phyloP scores from a whole-genome alignment of 306 rosid genomes.

The Cicer chorassanicum region DNA sequence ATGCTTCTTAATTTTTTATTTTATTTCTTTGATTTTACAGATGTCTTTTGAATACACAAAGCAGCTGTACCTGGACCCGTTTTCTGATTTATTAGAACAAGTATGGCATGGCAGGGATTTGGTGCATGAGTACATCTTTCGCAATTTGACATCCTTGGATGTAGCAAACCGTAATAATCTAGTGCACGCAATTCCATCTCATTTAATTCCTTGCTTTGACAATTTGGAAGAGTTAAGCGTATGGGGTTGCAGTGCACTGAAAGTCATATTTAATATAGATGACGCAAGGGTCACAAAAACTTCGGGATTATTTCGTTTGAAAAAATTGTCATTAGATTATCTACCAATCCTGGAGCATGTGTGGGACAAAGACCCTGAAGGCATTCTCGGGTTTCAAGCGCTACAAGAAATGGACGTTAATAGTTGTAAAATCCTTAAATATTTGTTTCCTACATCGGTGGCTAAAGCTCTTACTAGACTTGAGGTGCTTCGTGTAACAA shows the following conservation, averaged over 20 bases:
- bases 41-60: neutral
- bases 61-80: neutral
- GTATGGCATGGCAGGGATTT: neutral
- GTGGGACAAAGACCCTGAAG: conserved; percentile 33
- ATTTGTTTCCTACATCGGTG: conserved; percentile 39
- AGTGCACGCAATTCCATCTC: conserved; percentile 32
- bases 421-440: neutral
- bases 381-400: conserved; percentile 8
- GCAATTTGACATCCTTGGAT: neutral
- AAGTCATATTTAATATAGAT: conserved; percentile 30
- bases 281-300: neutral
- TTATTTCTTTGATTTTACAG: conserved; percentile 7
- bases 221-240: conserved; percentile 25
- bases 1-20: neutral
- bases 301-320: conserved; percentile 16
- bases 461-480: conserved; percentile 23
- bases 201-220: conserved; percentile 27
- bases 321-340: neutral
- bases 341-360: conserved; percentile 34
- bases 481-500: neutral
- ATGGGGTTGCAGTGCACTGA: fast-evolving
- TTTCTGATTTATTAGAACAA: neutral
- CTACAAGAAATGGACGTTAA: neutral
- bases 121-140: neutral
- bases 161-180: neutral